These are phyloP conservation scores for Solanum sparsipilum DNA, from an alignment of 257 asterid species.

Conservation along the genomic window DNA sequence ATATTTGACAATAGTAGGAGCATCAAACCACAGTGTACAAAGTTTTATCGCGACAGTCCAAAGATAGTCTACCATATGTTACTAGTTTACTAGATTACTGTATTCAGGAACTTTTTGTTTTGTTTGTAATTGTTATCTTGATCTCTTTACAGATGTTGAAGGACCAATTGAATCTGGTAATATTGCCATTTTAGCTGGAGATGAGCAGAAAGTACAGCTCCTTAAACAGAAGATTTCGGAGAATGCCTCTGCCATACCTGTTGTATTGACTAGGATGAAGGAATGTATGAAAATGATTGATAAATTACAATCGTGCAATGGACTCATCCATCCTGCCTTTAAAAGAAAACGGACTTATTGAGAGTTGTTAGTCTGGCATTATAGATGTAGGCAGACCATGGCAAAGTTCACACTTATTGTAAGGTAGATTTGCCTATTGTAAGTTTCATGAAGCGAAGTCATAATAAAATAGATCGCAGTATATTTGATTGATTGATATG, in stretches of 20 bases:
- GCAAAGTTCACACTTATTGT: not conserved
- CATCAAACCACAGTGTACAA: not conserved
- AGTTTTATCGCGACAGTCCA: not conserved
- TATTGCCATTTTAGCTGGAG: constrained; percentile 6
- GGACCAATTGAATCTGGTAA: constrained; percentile 17
- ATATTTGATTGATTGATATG: not conserved
- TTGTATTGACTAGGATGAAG: constrained; percentile 53
- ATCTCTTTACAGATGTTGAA: not conserved
- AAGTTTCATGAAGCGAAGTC: not conserved
- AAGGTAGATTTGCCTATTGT: not conserved
- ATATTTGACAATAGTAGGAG: not conserved
- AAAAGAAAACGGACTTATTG: constrained; percentile 42
- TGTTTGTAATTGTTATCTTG: not conserved
- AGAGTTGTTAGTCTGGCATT: not conserved
- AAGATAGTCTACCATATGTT: not conserved
- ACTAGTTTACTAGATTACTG: not conserved
- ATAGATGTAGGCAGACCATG: not conserved
- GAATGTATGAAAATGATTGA: constrained; percentile 51
- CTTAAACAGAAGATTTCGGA: constrained; percentile 61
- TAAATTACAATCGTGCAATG: constrained; percentile 31
- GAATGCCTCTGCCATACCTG: constrained; percentile 35
- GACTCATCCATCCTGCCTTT: constrained; percentile 50
- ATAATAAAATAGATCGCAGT: not conserved
- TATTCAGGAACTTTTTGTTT: not conserved
- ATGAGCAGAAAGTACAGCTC: constrained; percentile 27